Evolutionary conservation across 768 basidiomycete genomes (phyloP), one percentile per base, ranked within the genome.

Genomic region (Lepiota venenata): DNA sequence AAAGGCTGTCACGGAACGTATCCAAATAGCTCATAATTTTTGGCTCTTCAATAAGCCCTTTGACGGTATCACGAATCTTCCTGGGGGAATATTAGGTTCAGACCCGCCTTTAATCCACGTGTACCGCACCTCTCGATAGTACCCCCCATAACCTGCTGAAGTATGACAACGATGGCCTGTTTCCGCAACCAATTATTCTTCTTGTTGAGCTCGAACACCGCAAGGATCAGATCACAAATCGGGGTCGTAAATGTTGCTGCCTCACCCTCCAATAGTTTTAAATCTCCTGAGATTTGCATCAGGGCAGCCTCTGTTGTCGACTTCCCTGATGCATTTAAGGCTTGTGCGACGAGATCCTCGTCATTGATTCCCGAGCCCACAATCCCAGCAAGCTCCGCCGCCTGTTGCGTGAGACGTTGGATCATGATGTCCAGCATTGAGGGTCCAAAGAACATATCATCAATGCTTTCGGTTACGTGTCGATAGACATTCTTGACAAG

Each of bases 351-450:
- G 4, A 92, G 74, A 54, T 95, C 91, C 65, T 94, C 92, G 60
- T 93, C 91, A 59, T 85, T 82, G 22, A 91, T 73, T 0, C 83
- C 87, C 2, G 85, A 84, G 8, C 88, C 91, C 11, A 83, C 86
- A 50, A 93, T 84, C 1, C 92, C 93, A 2, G 86, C 87, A 56
- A 94, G 84, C 63, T 94, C 91, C 9, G 91, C 91, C 0, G 91
- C 93, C 69, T 98, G 94, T 27, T 85, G 82, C 0, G 88, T 92
- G 15, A 98, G 81, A 2, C 93, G 84, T 61, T 92, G 88, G 40
- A 96, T 91, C 80, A 96, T 90, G 42, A 95, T 88, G 65, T 98
- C 94, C 41, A 98, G 71, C 92, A 97, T 94, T 0, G 93, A 94
- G 2, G 91, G 95, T 2, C 92, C 94, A 60, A 96, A 93, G 70